Evolutionary conservation across 305 asterid genomes (phyloP).

Genomic region (Nicotiana rustica): DNA sequence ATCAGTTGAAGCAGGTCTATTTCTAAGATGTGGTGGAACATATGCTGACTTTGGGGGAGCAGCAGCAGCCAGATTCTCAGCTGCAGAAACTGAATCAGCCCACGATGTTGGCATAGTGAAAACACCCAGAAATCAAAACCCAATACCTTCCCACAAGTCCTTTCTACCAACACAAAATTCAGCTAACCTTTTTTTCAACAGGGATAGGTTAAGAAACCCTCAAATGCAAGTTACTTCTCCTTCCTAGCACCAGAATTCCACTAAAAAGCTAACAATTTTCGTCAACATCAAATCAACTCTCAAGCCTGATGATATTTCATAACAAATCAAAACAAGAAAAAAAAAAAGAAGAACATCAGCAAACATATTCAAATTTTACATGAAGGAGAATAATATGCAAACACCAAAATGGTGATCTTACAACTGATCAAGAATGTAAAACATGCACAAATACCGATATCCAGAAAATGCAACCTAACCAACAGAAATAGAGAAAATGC

Average conservation of each 20-base stretch:
- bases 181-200: slow-evolving; percentile 26
- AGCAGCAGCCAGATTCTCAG: slow-evolving; percentile 34
- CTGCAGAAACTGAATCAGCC: slow-evolving; percentile 47
- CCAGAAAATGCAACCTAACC: slow-evolving; percentile 28
- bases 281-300: slow-evolving; percentile 35
- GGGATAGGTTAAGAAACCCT: slow-evolving; percentile 26
- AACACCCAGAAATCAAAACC: slow-evolving; percentile 30
- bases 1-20: slow-evolving; percentile 33
- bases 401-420: slow-evolving; percentile 16
- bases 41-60: slow-evolving; percentile 32
- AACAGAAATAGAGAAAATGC: slow-evolving; percentile 30
- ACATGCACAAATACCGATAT: neutral
- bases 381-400: slow-evolving; percentile 10
- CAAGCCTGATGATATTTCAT: neutral
- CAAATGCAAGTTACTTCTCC: slow-evolving; percentile 26
- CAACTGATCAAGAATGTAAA: neutral
- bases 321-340: neutral
- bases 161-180: slow-evolving; percentile 26
- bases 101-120: slow-evolving; percentile 44
- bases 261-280: slow-evolving; percentile 34
- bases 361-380: neutral
- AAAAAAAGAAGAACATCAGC: neutral
- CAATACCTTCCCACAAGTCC: neutral
- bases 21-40: slow-evolving; percentile 45
- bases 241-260: slow-evolving; percentile 33